A percentile compares a stretch with the other conserved stretches of the same genome.
phyloP scores from a whole-genome alignment of 1,284 basidiomycete species.

The Cutaneotrichosporon sp. region DNA sequence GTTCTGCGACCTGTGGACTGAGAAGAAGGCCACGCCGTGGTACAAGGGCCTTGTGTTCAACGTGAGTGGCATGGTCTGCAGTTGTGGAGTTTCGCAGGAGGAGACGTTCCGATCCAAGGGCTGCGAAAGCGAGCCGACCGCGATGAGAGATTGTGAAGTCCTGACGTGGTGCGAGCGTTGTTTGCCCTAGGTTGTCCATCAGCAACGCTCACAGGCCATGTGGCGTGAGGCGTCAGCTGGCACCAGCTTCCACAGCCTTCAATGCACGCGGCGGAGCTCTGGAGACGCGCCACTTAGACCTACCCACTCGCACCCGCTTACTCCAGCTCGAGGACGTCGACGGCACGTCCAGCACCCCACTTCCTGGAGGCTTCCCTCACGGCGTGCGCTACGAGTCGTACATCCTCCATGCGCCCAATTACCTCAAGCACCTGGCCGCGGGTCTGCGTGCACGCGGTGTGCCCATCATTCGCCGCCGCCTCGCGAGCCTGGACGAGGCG shows the following conservation, averaged over 20 bases:
- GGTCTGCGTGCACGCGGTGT: constrained; percentile 35
- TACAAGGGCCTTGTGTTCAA: constrained; percentile 55
- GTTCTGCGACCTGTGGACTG: constrained; percentile 49
- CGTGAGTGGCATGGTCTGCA: constrained; percentile 48
- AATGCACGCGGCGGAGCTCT: no score
- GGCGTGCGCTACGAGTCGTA: constrained; percentile 40
- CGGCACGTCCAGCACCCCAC: constrained; percentile 5
- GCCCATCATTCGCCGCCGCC: constrained; percentile 36
- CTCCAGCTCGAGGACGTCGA: constrained; percentile 5
- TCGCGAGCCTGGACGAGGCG: constrained; percentile 45
- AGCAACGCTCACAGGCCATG: no score
- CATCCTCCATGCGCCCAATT: constrained; percentile 46
- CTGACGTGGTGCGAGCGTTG: no score
- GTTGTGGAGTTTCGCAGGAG: no score
- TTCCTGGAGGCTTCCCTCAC: constrained; percentile 24
- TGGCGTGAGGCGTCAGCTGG: no score
- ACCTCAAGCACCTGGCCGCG: constrained; percentile 38
- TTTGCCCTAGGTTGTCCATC: no score
- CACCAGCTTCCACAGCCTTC: no score
- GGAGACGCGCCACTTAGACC: neutral
- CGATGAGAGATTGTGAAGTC: no score
- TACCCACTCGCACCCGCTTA: neutral
- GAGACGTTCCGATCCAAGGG: no score
- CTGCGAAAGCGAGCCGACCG: no score
- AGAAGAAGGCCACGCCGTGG: constrained; percentile 50